phyloP scores from a whole-genome alignment of 148 eudicot genomes.

The Spergularia bocconei region DNA sequence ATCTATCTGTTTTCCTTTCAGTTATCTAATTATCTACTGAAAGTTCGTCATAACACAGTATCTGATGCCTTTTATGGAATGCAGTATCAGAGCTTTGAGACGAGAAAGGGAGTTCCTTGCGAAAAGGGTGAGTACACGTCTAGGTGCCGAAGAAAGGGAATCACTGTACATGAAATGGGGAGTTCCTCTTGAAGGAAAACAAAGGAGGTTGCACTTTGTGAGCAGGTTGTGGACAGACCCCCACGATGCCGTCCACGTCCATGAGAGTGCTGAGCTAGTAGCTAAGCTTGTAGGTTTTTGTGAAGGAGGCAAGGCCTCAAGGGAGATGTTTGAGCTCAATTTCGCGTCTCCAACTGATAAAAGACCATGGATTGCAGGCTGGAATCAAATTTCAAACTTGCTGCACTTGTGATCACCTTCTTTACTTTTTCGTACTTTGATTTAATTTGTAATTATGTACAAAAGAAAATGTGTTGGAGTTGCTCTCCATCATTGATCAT shows the following conservation, averaged over 20 bases:
- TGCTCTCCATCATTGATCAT: no score
- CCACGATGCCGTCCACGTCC: slow-evolving; percentile 55
- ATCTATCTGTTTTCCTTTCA: slow-evolving; percentile 1
- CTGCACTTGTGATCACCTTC: slow-evolving; percentile 53
- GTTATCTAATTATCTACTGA: not conserved
- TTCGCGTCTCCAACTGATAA: slow-evolving; percentile 72
- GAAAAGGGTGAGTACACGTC: slow-evolving; percentile 55
- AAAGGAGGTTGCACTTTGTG: slow-evolving; percentile 67
- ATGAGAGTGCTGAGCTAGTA: slow-evolving; percentile 85
- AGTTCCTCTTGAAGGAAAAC: slow-evolving; percentile 81
- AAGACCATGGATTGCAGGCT: slow-evolving; percentile 74
- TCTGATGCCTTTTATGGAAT: not conserved
- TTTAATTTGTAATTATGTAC: no score
- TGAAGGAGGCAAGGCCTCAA: slow-evolving; percentile 72
- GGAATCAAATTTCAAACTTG: slow-evolving; percentile 79
- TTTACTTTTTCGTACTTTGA: not conserved
- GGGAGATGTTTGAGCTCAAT: slow-evolving; percentile 94
- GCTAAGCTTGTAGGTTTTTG: slow-evolving; percentile 85
- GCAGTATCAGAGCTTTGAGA: slow-evolving; percentile 68
- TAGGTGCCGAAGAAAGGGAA: slow-evolving; percentile 66
- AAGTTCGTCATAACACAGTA: not conserved
- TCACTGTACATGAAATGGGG: slow-evolving; percentile 76
- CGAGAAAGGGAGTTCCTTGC: slow-evolving; percentile 93
- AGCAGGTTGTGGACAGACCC: slow-evolving; percentile 85
- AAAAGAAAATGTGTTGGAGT: no score